Evolutionary conservation across 495 filamentous ascomycete genomes (phyloP).

Genomic region (Aspergillus heteromorphus): DNA sequence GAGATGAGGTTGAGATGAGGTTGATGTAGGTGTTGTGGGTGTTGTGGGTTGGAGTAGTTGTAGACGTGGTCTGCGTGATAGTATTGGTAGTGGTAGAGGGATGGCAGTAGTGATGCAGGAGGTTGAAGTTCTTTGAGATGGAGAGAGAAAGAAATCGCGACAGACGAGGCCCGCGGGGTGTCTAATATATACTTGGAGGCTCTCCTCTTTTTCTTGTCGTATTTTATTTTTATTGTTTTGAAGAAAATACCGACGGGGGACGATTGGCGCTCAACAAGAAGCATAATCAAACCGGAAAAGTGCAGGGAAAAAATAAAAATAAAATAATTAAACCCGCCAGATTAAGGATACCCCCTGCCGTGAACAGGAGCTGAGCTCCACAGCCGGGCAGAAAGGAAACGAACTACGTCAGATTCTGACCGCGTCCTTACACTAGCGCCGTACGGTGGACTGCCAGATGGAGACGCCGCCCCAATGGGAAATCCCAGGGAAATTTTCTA

Average conservation of each 20-base stretch:
- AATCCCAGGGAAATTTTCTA: constrained; percentile 43
- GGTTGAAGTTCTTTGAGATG: neutral
- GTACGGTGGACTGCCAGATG: constrained; percentile 15
- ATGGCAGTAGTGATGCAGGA: neutral
- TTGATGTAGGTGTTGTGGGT: neutral
- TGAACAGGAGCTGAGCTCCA: constrained; percentile 32
- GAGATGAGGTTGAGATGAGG: neutral
- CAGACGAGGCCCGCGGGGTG: constrained; percentile 6
- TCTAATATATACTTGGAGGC: constrained; percentile 11
- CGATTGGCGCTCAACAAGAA: constrained; percentile 2
- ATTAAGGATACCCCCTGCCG: constrained; percentile 25
- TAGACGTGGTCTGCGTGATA: constrained; percentile 1
- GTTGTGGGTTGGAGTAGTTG: neutral
- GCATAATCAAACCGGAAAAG: constrained; percentile 9
- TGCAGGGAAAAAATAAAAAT: constrained; percentile 4
- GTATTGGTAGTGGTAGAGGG: neutral
- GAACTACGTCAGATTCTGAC: constrained; percentile 22
- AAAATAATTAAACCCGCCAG: constrained; percentile 2
- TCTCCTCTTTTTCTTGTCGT: neutral
- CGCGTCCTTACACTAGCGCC: constrained; percentile 11
- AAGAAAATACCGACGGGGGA: constrained; percentile 8
- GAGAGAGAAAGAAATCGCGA: constrained; percentile 8
- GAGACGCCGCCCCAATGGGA: constrained; percentile 24
- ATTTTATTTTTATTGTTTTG: constrained; percentile 3
- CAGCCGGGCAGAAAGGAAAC: constrained; percentile 16